Evolutionary conservation across 2,329 filamentous ascomycete species (phyloP).

Genomic region (Chaetothyriales sp.): DNA sequence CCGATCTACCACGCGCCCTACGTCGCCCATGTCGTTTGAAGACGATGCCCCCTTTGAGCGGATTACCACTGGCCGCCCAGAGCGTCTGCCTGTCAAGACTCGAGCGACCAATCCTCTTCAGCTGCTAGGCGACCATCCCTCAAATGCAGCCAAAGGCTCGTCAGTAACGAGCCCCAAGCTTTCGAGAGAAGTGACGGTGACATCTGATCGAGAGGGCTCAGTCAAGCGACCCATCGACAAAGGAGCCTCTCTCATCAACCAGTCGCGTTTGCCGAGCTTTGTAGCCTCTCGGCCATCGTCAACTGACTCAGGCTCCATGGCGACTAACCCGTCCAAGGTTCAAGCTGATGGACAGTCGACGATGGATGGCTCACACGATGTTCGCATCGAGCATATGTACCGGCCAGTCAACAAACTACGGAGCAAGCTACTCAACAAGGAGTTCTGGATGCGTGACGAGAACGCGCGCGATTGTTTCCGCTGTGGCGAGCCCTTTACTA

Average conservation of each 20-base stretch:
- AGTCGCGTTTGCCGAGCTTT: slow-evolving; percentile 32
- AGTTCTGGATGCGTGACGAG: slow-evolving; percentile 99
- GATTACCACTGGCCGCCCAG: not conserved
- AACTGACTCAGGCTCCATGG: slow-evolving; percentile 22
- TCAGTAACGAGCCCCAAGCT: not conserved
- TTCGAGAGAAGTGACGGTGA: not conserved
- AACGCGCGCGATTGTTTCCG: slow-evolving; percentile 95
- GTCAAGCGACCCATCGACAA: not conserved
- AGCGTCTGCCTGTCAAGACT: not conserved
- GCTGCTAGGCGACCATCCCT: not conserved
- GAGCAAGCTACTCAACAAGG: slow-evolving; percentile 76
- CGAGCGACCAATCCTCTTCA: not conserved
- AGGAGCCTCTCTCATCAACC: slow-evolving; percentile 18
- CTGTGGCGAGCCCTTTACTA: slow-evolving; percentile 78
- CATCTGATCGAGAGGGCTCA: not conserved
- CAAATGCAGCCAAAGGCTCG: not conserved
- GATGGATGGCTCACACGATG: slow-evolving; percentile 1
- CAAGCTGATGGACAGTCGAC: not conserved
- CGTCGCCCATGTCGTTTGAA: not conserved
- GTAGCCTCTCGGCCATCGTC: slow-evolving; percentile 27
- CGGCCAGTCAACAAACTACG: slow-evolving; percentile 49
- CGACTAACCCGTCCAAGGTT: slow-evolving; percentile 18
- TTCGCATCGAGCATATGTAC: slow-evolving; percentile 32
- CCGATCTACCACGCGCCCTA: not conserved
- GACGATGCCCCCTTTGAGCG: not conserved